These are phyloP conservation scores for Cucurbita argyrosperma DNA, from an alignment of 306 rosid species.

Conservation along the genomic window DNA sequence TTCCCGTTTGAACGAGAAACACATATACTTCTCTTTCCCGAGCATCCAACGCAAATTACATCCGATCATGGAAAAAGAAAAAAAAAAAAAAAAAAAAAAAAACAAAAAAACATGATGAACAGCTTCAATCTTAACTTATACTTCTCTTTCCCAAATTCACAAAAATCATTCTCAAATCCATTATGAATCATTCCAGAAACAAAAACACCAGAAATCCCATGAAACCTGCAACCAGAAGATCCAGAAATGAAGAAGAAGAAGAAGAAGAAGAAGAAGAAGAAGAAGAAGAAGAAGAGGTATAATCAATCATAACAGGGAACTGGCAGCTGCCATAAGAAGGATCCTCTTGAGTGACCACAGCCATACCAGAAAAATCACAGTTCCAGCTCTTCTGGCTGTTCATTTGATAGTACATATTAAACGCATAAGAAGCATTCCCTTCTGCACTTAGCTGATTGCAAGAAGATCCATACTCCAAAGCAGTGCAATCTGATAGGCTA, in stretches of 20 bases:
- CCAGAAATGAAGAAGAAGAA: neutral
- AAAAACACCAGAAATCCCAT: slow-evolving; percentile 20
- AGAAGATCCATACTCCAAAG: slow-evolving; percentile 85
- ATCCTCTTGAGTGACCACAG: slow-evolving; percentile 34
- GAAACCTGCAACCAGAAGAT: slow-evolving; percentile 9
- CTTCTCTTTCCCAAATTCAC: neutral
- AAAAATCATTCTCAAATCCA: neutral
- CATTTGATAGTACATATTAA: slow-evolving; percentile 76
- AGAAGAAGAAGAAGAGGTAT: slow-evolving; percentile 18
- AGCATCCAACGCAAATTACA: no score
- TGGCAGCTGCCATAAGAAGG: slow-evolving; percentile 55
- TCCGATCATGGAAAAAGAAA: no score
- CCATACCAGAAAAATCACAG: slow-evolving; percentile 67
- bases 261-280: slow-evolving; percentile 11
- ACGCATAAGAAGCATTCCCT: slow-evolving; percentile 91
- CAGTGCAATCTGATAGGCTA: slow-evolving; percentile 71
- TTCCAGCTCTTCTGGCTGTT: slow-evolving; percentile 42
- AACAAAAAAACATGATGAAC: neutral
- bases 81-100: neutral
- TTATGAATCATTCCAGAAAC: neutral
- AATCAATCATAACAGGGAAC: slow-evolving; percentile 58
- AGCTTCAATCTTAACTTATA: neutral
- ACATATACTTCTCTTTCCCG: no score
- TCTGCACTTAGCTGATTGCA: slow-evolving; percentile 38
- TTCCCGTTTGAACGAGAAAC: no score